Conservation (phyloP, 83 land plant genomes). For the Picea abies region DNA sequence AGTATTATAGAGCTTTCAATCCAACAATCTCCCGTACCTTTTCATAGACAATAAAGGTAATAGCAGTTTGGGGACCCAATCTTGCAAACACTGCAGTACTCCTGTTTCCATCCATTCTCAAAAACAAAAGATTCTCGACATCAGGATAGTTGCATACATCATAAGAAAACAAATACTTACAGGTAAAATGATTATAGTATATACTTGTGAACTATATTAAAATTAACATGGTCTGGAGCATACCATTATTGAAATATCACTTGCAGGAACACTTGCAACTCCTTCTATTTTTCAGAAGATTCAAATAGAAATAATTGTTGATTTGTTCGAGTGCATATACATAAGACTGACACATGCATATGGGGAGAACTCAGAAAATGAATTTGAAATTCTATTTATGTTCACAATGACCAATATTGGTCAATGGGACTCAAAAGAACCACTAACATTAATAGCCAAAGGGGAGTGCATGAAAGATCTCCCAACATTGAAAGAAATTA, state of each 20-base stretch:
- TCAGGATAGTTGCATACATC: not conserved
- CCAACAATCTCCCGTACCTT: conserved; percentile 60
- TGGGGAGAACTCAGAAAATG: too few species aligned
- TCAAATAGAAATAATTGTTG: too few species aligned
- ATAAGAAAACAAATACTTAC: not conserved
- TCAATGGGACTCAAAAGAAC: too few species aligned
- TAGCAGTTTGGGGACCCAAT: conserved; percentile 71
- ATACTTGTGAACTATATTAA: not conserved
- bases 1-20: conserved; percentile 46
- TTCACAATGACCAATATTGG: too few species aligned
- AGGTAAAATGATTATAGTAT: not conserved
- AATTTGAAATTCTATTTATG: too few species aligned
- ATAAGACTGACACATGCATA: too few species aligned
- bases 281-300: too few species aligned
- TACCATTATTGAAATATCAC: not conserved
- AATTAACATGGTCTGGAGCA: not conserved
- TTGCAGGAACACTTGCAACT: not conserved
- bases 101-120: conserved; percentile 29
- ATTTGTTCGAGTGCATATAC: too few species aligned
- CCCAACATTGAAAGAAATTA: too few species aligned
- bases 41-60: conserved; percentile 65
- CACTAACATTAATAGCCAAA: too few species aligned
- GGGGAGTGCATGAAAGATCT: too few species aligned
- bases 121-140: not conserved
- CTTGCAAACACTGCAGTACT: conserved; percentile 68